Evolutionary conservation across 768 basidiomycete species (phyloP).

Genomic region (Rossbeevera mucosa): DNA sequence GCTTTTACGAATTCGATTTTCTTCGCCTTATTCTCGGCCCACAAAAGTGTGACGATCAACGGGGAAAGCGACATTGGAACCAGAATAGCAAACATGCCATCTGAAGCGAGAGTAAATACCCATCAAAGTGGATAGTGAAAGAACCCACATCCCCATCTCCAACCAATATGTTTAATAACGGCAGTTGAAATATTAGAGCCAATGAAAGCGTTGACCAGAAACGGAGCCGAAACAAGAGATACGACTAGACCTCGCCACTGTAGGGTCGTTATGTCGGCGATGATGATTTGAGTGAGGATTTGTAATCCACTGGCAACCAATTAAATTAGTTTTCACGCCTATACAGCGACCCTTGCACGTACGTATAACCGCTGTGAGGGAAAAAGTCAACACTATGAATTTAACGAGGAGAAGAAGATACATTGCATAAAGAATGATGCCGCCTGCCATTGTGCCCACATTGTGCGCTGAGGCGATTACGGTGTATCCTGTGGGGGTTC

Average conservation of each 20-base stretch:
- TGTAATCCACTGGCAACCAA: slow-evolving; percentile 51
- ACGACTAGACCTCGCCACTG: slow-evolving; percentile 52
- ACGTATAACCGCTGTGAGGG: slow-evolving; percentile 54
- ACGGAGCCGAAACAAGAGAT: slow-evolving; percentile 44
- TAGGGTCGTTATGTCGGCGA: slow-evolving; percentile 57
- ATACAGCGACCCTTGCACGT: slow-evolving; percentile 18
- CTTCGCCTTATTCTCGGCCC: slow-evolving; percentile 49
- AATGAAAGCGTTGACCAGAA: slow-evolving; percentile 60
- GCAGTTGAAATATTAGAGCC: slow-evolving; percentile 56
- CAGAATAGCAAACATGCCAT: slow-evolving; percentile 56
- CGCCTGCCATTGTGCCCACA: slow-evolving; percentile 44
- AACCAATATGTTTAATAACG: slow-evolving; percentile 43
- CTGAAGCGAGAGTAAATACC: slow-evolving; percentile 24
- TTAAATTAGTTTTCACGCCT: not conserved
- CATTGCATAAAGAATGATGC: slow-evolving; percentile 57
- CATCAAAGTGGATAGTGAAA: not conserved
- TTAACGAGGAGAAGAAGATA: slow-evolving; percentile 18
- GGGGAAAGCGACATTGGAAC: slow-evolving; percentile 48
- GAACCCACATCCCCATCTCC: slow-evolving; percentile 67
- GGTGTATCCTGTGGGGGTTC: slow-evolving; percentile 37
- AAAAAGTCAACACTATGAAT: slow-evolving; percentile 17
- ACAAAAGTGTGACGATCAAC: slow-evolving; percentile 50
- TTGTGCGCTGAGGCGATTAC: slow-evolving; percentile 49
- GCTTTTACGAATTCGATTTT: slow-evolving; percentile 31
- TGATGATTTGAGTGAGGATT: slow-evolving; percentile 58